Evolutionary conservation across 225 moss, liverwort and hornwort species (phyloP).

Genomic region (Marchantia paleacea): DNA sequence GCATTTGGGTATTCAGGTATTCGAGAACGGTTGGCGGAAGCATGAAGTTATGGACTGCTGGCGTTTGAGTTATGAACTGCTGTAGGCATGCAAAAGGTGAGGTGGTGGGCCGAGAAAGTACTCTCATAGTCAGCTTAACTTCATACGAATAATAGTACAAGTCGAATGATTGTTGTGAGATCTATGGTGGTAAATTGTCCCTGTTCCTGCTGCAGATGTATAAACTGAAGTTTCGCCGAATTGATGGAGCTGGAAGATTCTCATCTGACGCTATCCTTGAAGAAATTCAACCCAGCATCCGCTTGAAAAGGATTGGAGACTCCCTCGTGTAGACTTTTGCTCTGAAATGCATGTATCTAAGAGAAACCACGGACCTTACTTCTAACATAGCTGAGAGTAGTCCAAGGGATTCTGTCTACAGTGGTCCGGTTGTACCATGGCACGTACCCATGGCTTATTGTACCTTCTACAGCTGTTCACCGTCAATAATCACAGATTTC

Average conservation of each 20-base stretch:
- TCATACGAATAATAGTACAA: conserved; percentile 6
- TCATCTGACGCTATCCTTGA: neutral
- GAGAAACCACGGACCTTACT: neutral
- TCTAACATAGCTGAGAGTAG: neutral
- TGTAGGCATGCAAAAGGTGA: neutral
- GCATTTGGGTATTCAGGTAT: no score
- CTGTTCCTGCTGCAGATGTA: neutral
- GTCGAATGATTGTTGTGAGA: neutral
- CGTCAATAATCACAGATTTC: conserved; percentile 2
- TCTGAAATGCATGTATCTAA: neutral
- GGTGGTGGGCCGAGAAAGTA: neutral
- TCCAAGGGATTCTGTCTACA: neutral
- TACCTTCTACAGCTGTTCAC: neutral
- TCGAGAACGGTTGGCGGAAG: no score
- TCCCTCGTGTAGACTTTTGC: neutral
- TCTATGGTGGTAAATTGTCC: neutral
- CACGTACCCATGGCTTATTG: neutral
- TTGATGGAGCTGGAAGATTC: neutral
- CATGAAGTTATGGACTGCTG: no score
- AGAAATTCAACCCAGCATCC: neutral
- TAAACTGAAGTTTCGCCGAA: conserved; percentile 19
- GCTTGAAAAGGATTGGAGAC: neutral
- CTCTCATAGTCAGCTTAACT: neutral
- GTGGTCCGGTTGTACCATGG: neutral
- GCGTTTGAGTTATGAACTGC: no score